Conservation (phyloP, 352 stramenopile species). For the Phytophthora chlamydospora region DNA sequence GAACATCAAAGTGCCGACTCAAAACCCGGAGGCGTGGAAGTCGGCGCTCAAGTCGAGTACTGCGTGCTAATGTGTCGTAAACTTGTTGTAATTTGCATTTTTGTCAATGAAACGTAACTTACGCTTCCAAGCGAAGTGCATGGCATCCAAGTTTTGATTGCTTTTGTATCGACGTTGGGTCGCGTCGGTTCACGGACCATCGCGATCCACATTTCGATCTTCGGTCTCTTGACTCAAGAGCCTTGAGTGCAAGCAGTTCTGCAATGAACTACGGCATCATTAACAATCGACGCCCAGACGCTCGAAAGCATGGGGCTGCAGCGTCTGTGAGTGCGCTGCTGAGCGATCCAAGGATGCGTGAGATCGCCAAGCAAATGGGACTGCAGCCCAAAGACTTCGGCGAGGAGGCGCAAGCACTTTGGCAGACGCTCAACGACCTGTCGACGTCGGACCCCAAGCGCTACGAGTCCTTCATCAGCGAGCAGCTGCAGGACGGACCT, state of each 20-base stretch:
- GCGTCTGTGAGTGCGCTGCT: slow-evolving; percentile 47
- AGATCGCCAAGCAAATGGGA: slow-evolving; percentile 87
- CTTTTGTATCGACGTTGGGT: too few species aligned
- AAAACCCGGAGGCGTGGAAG: slow-evolving; percentile 9
- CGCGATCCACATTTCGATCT: slow-evolving; percentile 20
- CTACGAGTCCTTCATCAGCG: slow-evolving; percentile 85
- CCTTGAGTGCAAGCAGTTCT: too few species aligned
- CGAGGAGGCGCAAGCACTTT: slow-evolving; percentile 66
- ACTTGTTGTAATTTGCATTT: too few species aligned
- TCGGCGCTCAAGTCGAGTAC: slow-evolving; percentile 9
- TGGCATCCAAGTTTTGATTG: too few species aligned
- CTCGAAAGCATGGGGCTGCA: slow-evolving; percentile 25
- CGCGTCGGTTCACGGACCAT: slow-evolving; percentile 25
- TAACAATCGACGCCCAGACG: slow-evolving; percentile 65
- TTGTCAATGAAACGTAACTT: too few species aligned
- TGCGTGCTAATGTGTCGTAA: neutral
- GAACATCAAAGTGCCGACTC: slow-evolving; percentile 1
- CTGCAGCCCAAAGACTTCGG: slow-evolving; percentile 72
- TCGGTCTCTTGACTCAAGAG: slow-evolving; percentile 9
- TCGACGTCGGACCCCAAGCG: slow-evolving; percentile 63
- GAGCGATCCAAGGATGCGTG: slow-evolving; percentile 65
- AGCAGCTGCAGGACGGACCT: slow-evolving; percentile 76
- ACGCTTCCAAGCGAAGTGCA: too few species aligned
- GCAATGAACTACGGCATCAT: slow-evolving; percentile 89
- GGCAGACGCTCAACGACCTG: slow-evolving; percentile 80